Evolutionary conservation across 176 grass and related monocot species (phyloP).

Genomic region (Melocanna baccifera): DNA sequence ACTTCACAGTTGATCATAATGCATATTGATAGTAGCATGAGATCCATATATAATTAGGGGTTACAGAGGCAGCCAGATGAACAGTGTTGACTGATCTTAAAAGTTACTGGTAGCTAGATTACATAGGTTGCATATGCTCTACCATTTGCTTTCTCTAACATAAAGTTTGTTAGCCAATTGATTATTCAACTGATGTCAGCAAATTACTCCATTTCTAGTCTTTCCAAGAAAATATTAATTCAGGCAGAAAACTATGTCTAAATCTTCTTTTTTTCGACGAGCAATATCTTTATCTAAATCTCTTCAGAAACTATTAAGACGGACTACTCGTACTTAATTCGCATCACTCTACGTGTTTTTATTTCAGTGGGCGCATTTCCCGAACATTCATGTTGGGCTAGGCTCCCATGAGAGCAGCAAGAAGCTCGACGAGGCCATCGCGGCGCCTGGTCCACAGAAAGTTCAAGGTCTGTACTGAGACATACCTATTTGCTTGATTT

Average conservation of each 20-base stretch:
- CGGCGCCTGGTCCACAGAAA: conserved; percentile 11
- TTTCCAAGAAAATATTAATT: background rate
- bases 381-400: conserved; percentile 50
- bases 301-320: background rate
- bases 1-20: background rate
- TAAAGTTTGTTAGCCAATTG: background rate
- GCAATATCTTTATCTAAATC: background rate
- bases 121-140: background rate
- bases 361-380: conserved; percentile 69
- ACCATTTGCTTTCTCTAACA: background rate
- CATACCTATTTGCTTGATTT: background rate
- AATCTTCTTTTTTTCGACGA: too few species aligned
- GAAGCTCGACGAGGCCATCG: conserved; percentile 45
- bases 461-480: conserved; percentile 41
- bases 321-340: background rate
- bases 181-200: background rate
- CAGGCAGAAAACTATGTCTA: background rate
- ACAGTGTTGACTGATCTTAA: background rate
- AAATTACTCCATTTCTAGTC: background rate
- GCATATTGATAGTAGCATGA: background rate
- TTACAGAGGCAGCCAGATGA: background rate
- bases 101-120: background rate
- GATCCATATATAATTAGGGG: background rate
- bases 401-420: conserved; percentile 37
- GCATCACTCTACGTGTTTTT: background rate